phyloP scores from a whole-genome alignment of 768 basidiomycete genomes.

The Podaxis sp. region DNA sequence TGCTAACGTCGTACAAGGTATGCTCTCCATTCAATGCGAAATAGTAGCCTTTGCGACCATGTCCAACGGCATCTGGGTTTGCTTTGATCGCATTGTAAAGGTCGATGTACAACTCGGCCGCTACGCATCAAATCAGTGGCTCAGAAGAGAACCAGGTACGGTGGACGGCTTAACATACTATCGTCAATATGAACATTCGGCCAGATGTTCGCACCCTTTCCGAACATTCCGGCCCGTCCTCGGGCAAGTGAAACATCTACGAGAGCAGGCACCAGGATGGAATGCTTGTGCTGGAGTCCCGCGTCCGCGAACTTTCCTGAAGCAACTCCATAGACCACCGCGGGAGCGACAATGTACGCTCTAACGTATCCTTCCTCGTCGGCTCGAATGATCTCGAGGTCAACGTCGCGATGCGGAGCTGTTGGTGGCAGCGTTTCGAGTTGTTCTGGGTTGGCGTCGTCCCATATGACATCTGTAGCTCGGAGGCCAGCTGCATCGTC shows the following conservation, averaged over 20 bases:
- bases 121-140: conserved; percentile 24
- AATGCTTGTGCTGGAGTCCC: conserved; percentile 48
- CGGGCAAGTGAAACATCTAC: conserved; percentile 40
- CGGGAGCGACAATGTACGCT: conserved; percentile 53
- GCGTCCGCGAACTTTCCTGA: conserved; percentile 47
- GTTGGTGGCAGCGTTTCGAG: conserved; percentile 45
- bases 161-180: conserved; percentile 27
- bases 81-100: conserved; percentile 37
- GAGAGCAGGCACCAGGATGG: conserved; percentile 49
- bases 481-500: conserved; percentile 44
- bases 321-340: conserved; percentile 53
- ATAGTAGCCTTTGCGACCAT: conserved; percentile 47
- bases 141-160: not conserved
- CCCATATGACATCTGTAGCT: conserved; percentile 40
- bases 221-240: conserved; percentile 49
- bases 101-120: conserved; percentile 41
- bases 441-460: conserved; percentile 45
- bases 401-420: conserved; percentile 50
- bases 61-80: conserved; percentile 30
- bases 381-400: conserved; percentile 45
- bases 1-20: conserved; percentile 32
- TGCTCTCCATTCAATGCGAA: conserved; percentile 54
- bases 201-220: conserved; percentile 55
- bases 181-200: conserved; percentile 56
- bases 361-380: conserved; percentile 50